phyloP scores from a whole-genome alignment of 73 alveolate genomes.

The Loxodes magnus region DNA sequence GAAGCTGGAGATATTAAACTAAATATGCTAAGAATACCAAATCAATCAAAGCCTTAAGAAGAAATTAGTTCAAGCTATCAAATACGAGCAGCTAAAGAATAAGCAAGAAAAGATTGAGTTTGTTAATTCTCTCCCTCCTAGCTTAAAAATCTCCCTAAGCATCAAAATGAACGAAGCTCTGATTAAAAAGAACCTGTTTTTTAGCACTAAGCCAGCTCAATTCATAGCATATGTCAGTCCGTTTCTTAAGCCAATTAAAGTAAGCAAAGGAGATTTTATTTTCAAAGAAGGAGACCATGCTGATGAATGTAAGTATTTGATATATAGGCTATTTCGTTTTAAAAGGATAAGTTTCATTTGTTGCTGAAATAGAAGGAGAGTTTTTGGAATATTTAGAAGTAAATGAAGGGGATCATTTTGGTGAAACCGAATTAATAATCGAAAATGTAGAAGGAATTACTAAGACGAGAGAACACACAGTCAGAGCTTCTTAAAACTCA shows the following conservation, averaged over 20 bases:
- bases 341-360: constrained; percentile 27
- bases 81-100: constrained; percentile 13
- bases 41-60: constrained; percentile 7
- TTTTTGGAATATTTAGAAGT: constrained; percentile 20
- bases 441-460: too few species aligned
- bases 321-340: constrained; percentile 44
- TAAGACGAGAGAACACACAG: too few species aligned
- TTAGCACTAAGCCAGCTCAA: constrained; percentile 25
- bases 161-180: constrained; percentile 36
- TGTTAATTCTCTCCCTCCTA: constrained; percentile 43
- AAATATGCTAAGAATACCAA: constrained; percentile 1
- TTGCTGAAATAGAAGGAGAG: constrained; percentile 4
- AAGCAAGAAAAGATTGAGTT: constrained; percentile 48
- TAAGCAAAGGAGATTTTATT: constrained; percentile 26
- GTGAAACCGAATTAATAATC: too few species aligned
- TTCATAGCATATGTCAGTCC: constrained; percentile 57
- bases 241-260: constrained; percentile 42
- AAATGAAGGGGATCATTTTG: constrained; percentile 48
- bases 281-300: constrained; percentile 54
- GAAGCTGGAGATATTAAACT: background rate
- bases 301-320: too few species aligned
- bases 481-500: too few species aligned
- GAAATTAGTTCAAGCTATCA: constrained; percentile 5
- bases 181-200: constrained; percentile 30
- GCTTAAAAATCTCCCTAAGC: constrained; percentile 38